Base-by-base conservation (phyloP, 2,329 filamentous ascomycete genomes). In the Epichloe baconii region DNA sequence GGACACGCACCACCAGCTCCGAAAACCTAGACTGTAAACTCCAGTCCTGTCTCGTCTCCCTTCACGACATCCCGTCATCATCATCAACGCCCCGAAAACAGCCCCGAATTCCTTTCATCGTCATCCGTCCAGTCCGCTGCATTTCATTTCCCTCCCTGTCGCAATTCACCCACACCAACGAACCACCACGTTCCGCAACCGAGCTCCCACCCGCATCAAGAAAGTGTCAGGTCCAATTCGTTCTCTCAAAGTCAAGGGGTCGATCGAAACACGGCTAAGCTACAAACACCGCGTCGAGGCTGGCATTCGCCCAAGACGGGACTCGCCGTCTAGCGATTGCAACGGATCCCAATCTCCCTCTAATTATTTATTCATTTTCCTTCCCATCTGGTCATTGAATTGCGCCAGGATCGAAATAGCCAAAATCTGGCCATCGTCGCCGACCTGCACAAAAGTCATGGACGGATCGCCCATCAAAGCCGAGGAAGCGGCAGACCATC, bases 401-500 rank as follows among this genome's bases (percentile, higher is more conserved):
- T 38, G 12, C 36, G 12, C 12, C 36, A n/a, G 5, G 15, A 38
- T 14, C 14, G 44, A n/a, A 15, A 37, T 46, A 37, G 8, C 31
- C 31, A 31, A 31, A 4, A 31, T 11, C 44, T 7, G 35, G 12
- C 8, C 34, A 19, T 8, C 14, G n/a, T 35, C 23, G 19, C 45
- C 23, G 19, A 4, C 21, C 19, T 38, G 7, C 17, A 4, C 14
- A 23, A 45, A 5, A 11, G 19, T 34, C n/a, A 68, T 67, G 65
- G 65, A 63, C 52, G 66, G 63, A 6, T 57, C 62, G 40, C 60
- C 65, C 54, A 58, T 70, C 56, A 74, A 74, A 57, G 64, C 64
- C 56, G 71, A 75, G 53, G 71, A 72, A 44, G 52, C 71, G 75
- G 59, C 62, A 65, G 51, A 76, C 47, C 61, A 61, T 46, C 64